Percentiles rank a stretch among this genome's conserved stretches.
Conservation (phyloP, 2,329 filamentous ascomycete genomes). For the Lecanicillium sp. region DNA sequence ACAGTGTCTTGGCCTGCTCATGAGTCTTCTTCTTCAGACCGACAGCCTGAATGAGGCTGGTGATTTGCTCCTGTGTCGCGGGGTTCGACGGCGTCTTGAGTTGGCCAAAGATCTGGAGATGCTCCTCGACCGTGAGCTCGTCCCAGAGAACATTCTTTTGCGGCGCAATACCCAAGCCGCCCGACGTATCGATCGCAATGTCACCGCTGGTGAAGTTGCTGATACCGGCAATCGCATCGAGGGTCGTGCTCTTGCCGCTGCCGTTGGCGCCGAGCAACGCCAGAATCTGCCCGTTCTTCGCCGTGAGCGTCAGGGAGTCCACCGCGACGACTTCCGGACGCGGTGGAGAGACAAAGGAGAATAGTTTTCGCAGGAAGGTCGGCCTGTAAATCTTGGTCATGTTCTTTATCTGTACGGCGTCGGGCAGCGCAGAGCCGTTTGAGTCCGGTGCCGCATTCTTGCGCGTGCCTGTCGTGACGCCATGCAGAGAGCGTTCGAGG, state of each 20-base stretch:
- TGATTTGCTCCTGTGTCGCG: conserved; percentile 37
- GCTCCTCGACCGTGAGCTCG: conserved; percentile 64
- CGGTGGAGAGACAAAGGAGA: conserved; percentile 39
- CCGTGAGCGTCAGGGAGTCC: conserved; percentile 60
- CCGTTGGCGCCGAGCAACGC: conserved; percentile 60
- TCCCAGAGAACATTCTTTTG: conserved; percentile 76
- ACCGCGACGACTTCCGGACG: conserved; percentile 69
- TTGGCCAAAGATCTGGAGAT: conserved; percentile 62
- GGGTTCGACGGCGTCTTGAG: conserved; percentile 51
- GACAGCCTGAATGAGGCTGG: conserved; percentile 51
- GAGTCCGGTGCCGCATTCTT: conserved; percentile 27
- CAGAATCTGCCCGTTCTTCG: conserved; percentile 69
- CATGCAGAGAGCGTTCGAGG: conserved; percentile 53
- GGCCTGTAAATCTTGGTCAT: conserved; percentile 73
- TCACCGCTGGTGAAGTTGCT: conserved; percentile 48
- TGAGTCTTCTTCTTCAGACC: conserved; percentile 60
- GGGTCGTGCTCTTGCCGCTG: conserved; percentile 69
- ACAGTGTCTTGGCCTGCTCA: conserved; percentile 57
- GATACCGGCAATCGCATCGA: conserved; percentile 26
- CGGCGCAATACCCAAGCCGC: conserved; percentile 67
- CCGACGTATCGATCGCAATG: conserved; percentile 58
- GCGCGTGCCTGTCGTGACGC: conserved; percentile 54
- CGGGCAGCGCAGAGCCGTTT: conserved; percentile 22
- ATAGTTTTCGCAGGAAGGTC: conserved; percentile 48
- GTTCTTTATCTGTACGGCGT: conserved; percentile 59